These are phyloP conservation scores for Auricularia cornea DNA, from an alignment of 768 basidiomycete genomes.

Conservation along the genomic window DNA sequence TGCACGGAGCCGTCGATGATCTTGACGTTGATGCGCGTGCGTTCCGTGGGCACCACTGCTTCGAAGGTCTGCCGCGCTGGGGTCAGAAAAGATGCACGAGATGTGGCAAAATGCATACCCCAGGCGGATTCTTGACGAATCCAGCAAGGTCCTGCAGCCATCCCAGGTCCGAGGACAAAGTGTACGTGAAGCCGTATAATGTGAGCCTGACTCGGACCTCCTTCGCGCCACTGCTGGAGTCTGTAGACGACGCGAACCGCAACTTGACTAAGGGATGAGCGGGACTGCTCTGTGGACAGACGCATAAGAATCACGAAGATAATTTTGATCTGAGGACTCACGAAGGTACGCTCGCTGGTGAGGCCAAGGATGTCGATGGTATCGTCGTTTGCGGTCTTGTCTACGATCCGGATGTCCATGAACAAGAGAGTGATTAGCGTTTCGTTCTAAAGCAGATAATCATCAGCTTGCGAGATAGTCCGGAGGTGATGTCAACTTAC, in stretches of 20 bases:
- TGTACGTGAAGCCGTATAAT: constrained; percentile 55
- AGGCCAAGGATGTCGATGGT: constrained; percentile 39
- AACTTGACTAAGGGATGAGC: constrained; percentile 50
- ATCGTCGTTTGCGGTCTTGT: constrained; percentile 34
- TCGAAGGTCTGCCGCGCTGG: constrained; percentile 63
- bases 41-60: constrained; percentile 82
- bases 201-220: constrained; percentile 65
- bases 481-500: constrained; percentile 28
- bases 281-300: constrained; percentile 9
- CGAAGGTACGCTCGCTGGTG: constrained; percentile 50
- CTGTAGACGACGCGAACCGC: constrained; percentile 54
- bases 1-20: constrained; percentile 61
- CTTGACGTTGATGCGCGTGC: constrained; percentile 61
- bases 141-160: constrained; percentile 53
- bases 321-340: constrained; percentile 25
- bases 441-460: constrained; percentile 46
- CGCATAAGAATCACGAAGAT: neutral
- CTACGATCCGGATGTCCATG: constrained; percentile 47
- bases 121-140: constrained; percentile 80
- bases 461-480: neutral
- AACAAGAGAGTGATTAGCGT: constrained; percentile 55
- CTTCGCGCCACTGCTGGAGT: constrained; percentile 59
- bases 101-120: constrained; percentile 48
- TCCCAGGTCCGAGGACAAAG: constrained; percentile 48
- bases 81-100: neutral